Base-by-base conservation (phyloP, 2,329 filamentous ascomycete species). In the Pyrenochaeta sp. region DNA sequence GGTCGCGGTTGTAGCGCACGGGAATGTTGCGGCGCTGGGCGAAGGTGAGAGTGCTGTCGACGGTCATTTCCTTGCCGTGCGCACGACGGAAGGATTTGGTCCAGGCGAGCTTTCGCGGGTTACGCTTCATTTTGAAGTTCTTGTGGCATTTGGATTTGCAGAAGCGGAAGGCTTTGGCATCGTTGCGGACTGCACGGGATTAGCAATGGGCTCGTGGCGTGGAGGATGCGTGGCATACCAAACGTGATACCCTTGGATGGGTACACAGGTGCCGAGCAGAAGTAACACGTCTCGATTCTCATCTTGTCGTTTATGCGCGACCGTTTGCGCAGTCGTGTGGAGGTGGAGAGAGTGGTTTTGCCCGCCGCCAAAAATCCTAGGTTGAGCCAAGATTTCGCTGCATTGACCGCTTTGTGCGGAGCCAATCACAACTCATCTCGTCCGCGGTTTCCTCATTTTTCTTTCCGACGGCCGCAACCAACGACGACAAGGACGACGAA, bases 31-130 rank as follows among this genome's bases (percentile, higher is more conserved):
- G 90, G 74, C 92, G 90, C 65, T 92, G 90, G 59, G 91, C 90
- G 80, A 98, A 97, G 73, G 92, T 90, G 56, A 99, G 88, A 29
- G 94, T 97, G 70, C 87, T 90, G 83, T 99, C 95, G 78, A 98
- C 93, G 51, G 91, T 90, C 64, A 75, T 68, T 59, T 75, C 91
- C 96, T 88, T 78, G 64, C 87, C 85, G 64, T 81, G 72, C 2
- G 71, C 73, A 52, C 66, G 69, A 42, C 68, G 69, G 66, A 70
- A 73, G 9, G 63, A 63, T 50, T 73, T 73, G n/a, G 68, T 72
- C 95, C 94, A 97, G 79, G 92, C 95, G 68, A 98, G 86, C 64
- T 97, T 97, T 76, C 94, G 88, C 31, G 94, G 93, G 81, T 98
- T 97, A 65, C 95, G 89, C 90, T 97, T 97, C 91, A 96, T 96